Evolutionary conservation across 305 asterid genomes (phyloP).

Genomic region (Stenogyne calaminthoides): DNA sequence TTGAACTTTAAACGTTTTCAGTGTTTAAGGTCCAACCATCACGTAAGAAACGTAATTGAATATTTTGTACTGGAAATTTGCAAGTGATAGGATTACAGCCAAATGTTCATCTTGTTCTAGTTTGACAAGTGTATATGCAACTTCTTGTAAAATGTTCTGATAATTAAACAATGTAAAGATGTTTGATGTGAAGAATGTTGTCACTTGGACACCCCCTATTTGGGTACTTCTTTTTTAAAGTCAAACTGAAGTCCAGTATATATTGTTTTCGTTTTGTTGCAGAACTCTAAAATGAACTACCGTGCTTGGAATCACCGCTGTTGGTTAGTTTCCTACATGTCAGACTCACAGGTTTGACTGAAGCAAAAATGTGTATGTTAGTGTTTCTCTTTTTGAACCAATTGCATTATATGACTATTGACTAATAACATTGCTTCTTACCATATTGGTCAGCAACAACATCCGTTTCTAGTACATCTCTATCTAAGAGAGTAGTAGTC

Average conservation of each 20-base stretch:
- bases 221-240: too few species aligned
- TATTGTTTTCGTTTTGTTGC: constrained; percentile 35
- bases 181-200: not conserved
- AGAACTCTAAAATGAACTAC: constrained; percentile 93
- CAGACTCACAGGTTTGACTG: constrained; percentile 58
- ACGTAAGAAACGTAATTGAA: constrained; percentile 2
- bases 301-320: constrained; percentile 97
- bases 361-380: not conserved
- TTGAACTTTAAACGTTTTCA: not conserved
- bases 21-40: not conserved
- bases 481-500: not conserved
- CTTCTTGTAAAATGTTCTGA: constrained; percentile 11
- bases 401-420: constrained; percentile 23
- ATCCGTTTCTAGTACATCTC: constrained; percentile 7
- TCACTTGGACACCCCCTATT: not conserved
- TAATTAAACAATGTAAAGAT: not conserved
- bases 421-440: constrained; percentile 3
- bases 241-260: constrained; percentile 11
- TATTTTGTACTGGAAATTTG: not conserved
- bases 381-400: constrained; percentile 15
- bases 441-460: not conserved
- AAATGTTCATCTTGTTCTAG: not conserved
- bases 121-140: constrained; percentile 1
- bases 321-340: constrained; percentile 93
- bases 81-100: not conserved